phyloP scores from a whole-genome alignment of 192 early-diverging fungal genomes.

The Mortierella antarctica region DNA sequence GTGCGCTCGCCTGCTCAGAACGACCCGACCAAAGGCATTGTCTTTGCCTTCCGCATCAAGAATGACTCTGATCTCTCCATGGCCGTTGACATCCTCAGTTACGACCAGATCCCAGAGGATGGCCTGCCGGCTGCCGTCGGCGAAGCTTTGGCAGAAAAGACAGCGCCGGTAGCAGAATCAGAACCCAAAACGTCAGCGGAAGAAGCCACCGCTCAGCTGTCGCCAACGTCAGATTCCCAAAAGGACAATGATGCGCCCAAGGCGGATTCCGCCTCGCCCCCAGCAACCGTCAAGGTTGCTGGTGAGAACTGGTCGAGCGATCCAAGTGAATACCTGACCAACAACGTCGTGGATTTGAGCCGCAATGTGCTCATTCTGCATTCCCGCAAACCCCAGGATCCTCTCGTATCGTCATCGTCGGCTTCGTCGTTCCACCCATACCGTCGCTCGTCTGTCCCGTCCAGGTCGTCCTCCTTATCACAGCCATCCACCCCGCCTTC shows the following conservation, averaged over 20 bases:
- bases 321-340: slow-evolving; percentile 35
- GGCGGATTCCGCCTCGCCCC: not conserved
- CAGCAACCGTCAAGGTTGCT: slow-evolving; percentile 15
- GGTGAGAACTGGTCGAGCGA: slow-evolving; percentile 49
- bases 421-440: slow-evolving; percentile 15
- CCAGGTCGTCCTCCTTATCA: slow-evolving; percentile 27
- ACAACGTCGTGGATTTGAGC: slow-evolving; percentile 41
- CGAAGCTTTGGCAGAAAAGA: not conserved
- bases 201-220: not conserved
- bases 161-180: not conserved
- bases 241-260: not conserved
- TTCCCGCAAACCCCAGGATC: slow-evolving; percentile 40
- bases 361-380: slow-evolving; percentile 50
- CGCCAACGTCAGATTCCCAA: not conserved
- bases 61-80: slow-evolving; percentile 48
- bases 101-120: slow-evolving; percentile 35
- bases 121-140: not conserved
- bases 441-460: slow-evolving; percentile 7
- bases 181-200: not conserved
- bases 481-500: slow-evolving; percentile 31
- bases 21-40: slow-evolving; percentile 47
- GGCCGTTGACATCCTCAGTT: slow-evolving; percentile 51
- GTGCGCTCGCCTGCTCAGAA: slow-evolving; percentile 45
- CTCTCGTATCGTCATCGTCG: slow-evolving; percentile 7
- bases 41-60: slow-evolving; percentile 50